Base-by-base conservation (phyloP, 2,329 filamentous ascomycete species). In the Fusarium sp. region DNA sequence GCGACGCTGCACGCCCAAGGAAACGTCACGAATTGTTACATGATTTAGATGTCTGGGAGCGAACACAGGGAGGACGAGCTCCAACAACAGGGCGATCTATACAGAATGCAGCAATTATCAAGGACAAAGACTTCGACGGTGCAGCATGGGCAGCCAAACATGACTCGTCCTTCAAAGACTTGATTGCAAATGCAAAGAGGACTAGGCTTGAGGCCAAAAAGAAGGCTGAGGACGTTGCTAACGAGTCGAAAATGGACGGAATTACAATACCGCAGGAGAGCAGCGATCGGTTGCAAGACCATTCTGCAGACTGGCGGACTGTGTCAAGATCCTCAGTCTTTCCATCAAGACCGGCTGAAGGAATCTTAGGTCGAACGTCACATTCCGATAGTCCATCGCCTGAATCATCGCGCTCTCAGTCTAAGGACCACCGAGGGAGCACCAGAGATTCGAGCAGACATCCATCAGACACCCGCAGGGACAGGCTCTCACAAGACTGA, bases 121-220 rank as follows among this genome's bases (percentile, higher is more conserved):
- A 93, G 85, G 91, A 92, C 75, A 98, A 98, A 79, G 93, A 96
- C 68, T 98, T 98, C 79, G 94, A 98, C 80, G 91, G 91, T 7
- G 87, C 87, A 4, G 92, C 90, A 1, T 98, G 96, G 92, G 91
- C 92, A 30, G 86, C 85, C 13, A 91, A 87, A 68, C 92, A 98
- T 82, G 91, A 91, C 54, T 85, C 84, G 24, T 92, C 94, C 2
- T 99, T 98, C 80, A 90, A 91, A 70, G 88, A 92, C 48, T 82
- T 99, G 50, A 96, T 98, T 77, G 92, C 91, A 6, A 91, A 89
- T 75, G 96, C 96, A 22, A 89, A 89, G 69, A 86, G 85, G 81
- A 89, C 88, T 76, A 88, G 85, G 77, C 74, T 75, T 52, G 84
- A 83, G 39, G 81, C 83, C 5, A 79, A 81, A 47, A 81, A 80